Conservation (phyloP, 2,329 filamentous ascomycete species). For the Penicillium sp. region DNA sequence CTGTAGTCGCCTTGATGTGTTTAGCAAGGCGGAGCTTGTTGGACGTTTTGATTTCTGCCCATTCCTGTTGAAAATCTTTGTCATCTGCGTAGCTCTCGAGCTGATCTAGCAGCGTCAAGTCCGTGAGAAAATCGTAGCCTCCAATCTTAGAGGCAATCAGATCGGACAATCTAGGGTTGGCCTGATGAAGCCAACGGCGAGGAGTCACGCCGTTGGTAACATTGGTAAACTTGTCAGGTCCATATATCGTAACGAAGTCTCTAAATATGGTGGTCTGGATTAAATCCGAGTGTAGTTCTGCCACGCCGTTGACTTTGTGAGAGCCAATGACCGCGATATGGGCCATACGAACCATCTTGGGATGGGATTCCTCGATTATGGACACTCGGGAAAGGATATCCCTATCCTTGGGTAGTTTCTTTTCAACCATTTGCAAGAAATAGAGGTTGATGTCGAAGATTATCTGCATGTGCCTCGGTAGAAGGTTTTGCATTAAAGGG, state of each 20-base stretch:
- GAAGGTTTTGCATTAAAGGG: conserved; percentile 84
- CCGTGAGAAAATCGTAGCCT: conserved; percentile 82
- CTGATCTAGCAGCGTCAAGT: conserved; percentile 83
- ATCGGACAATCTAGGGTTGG: conserved; percentile 89
- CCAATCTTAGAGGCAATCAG: conserved; percentile 90
- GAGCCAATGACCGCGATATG: conserved; percentile 93
- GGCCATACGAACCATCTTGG: conserved; percentile 98
- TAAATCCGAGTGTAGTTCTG: conserved; percentile 94
- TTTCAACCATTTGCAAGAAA: conserved; percentile 91
- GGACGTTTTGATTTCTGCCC: conserved; percentile 93
- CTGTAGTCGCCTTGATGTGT: conserved; percentile 83
- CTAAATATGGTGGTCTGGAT: conserved; percentile 99
- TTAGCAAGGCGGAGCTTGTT: conserved; percentile 94
- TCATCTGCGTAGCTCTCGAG: conserved; percentile 85
- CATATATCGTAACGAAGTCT: conserved; percentile 94
- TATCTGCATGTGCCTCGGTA: conserved; percentile 93
- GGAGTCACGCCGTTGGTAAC: conserved; percentile 98
- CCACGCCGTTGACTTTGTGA: conserved; percentile 98
- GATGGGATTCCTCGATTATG: conserved; percentile 94
- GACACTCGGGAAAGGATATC: conserved; percentile 88
- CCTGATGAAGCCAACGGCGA: conserved; percentile 94
- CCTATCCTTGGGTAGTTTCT: conserved; percentile 84
- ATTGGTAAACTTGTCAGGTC: conserved; percentile 96
- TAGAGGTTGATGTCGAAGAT: conserved; percentile 98
- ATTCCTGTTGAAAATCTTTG: conserved; percentile 88